phyloP scores from a whole-genome alignment of 345 rosid genomes.

The Dovyalis caffra region DNA sequence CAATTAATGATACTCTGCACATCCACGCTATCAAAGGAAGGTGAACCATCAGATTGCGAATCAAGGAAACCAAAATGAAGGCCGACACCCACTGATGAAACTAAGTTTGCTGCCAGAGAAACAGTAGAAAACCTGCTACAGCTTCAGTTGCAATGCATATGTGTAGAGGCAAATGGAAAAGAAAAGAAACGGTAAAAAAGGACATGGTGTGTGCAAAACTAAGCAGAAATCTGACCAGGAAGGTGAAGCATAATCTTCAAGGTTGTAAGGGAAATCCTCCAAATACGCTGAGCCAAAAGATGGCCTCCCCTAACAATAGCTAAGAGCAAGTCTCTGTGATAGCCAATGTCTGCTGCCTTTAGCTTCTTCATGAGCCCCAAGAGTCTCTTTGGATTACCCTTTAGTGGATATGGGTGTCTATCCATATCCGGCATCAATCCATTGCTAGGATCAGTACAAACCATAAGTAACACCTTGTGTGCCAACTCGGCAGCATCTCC shows the following conservation, averaged over 20 bases:
- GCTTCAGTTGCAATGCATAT: conserved; percentile 38
- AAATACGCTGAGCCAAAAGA: conserved; percentile 69
- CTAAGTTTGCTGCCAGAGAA: conserved; percentile 78
- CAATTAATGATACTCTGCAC: conserved; percentile 64
- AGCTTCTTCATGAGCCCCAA: conserved; percentile 81
- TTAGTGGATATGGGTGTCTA: conserved; percentile 52
- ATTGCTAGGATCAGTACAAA: conserved; percentile 78
- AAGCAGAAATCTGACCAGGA: conserved; percentile 62
- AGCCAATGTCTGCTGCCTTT: conserved; percentile 56
- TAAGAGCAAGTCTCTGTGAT: conserved; percentile 83
- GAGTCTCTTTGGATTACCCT: conserved; percentile 69
- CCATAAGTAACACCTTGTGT: conserved; percentile 58
- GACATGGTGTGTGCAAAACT: not conserved
- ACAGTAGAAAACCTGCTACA: conserved; percentile 76
- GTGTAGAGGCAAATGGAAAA: conserved; percentile 14
- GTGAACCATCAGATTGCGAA: conserved; percentile 36
- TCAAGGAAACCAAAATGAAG: conserved; percentile 57
- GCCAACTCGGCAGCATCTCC: conserved; percentile 61
- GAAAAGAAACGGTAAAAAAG: not conserved
- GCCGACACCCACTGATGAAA: conserved; percentile 52
- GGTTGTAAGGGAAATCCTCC: conserved; percentile 83
- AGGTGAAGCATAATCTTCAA: conserved; percentile 76
- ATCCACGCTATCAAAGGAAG: conserved; percentile 40
- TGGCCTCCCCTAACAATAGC: conserved; percentile 68
- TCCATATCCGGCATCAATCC: conserved; percentile 83